Base-by-base conservation (phyloP, 306 rosid genomes). In the Medicago lupulina region DNA sequence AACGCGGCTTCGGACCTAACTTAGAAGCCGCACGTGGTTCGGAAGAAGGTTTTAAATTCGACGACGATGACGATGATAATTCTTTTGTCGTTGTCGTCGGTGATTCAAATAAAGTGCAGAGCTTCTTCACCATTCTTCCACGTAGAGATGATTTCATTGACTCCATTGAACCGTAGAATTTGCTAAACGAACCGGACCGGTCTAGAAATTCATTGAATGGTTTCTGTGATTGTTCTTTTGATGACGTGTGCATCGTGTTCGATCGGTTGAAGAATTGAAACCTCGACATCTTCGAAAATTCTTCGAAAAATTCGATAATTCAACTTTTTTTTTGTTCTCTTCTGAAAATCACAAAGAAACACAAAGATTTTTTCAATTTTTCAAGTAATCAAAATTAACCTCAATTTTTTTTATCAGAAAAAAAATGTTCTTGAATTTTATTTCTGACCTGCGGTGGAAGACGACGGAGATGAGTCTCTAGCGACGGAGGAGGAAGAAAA, bases 91-190 rank as follows among this genome's bases (percentile, higher is more conserved):
- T 60, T 9, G 88, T n/a, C 54, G 54, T 34, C 23, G 86, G 2
- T 1, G 31, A 19, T 67, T 95, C 97, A 46, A 95, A 95, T 31
- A 90, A 46, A 67, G 64, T 82, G 75, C 98, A 77, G 36, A 95
- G 88, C 82, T 90, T 91, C 85, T 85, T 90, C 50, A 95, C 97
- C 88, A 82, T 65, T 15, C 85, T 95, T 9, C 99, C 97, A 12
- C 86, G 89, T 12, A 94, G 57, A 0, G 97, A 86, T 7, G 97
- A 89, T 72, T 83, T 86, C 72, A 85, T 74, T 46, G 97, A 70
- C 40, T 92, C 97, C 8, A 84, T 10, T 34, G 99, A 86, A 76
- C 41, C 84, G 84, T 87, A 85, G 73, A 85, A 72, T 14, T 75
- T 79, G 67, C 67, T 81, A 47, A 89, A 66, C 17, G 98, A 88